Evolutionary conservation across 495 filamentous ascomycete genomes (phyloP), one percentile per base, ranked within the genome.

Genomic region (Aspergillus affinis): DNA sequence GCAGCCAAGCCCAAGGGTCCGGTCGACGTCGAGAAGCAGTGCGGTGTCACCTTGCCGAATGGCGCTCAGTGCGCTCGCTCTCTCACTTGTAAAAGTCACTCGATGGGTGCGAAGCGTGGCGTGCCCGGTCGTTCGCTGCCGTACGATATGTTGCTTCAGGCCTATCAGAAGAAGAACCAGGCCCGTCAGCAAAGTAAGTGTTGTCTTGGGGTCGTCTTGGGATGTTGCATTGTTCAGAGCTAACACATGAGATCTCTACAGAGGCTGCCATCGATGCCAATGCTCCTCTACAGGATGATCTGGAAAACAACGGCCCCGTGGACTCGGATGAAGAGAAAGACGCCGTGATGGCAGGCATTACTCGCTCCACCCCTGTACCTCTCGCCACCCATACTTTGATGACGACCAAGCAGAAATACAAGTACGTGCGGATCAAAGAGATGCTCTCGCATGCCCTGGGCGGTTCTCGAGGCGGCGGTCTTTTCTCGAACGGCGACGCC

Each of bases 81-180:
- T 3, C 80, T 98, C 57, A 98, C 94, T 2, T 98, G 94, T 81
- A 98, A 98, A 79, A 92, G 88, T 58, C 94, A 98, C 65, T 89
- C 86, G 32, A 98, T 98, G 95, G 93, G 94, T 12, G 89, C 94
- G 7, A 98, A 98, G 75, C 84, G 94, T 63, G 85, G 87, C 0
- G 94, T 98, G 4, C 89, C 92, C 15, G 94, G 94, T 6, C 81
- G 94, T 30, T 93, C 90, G 41, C 78, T 97, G 53, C 95, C 95
- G 2, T 98, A 98, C 69, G 93, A 98, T 72, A 92, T 94, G 85
- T 78, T 98, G 26, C 83, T 98, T 21, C 86, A 90, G 29, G 89
- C 91, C 18, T 98, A 98, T 72, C 94, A 98, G 78, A 97, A 97
- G 82, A 97, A 96, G 81, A 98, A 98, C 70, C 94, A 98, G 75